phyloP scores from a whole-genome alignment of 768 basidiomycete genomes.

The Suillus variegatus region DNA sequence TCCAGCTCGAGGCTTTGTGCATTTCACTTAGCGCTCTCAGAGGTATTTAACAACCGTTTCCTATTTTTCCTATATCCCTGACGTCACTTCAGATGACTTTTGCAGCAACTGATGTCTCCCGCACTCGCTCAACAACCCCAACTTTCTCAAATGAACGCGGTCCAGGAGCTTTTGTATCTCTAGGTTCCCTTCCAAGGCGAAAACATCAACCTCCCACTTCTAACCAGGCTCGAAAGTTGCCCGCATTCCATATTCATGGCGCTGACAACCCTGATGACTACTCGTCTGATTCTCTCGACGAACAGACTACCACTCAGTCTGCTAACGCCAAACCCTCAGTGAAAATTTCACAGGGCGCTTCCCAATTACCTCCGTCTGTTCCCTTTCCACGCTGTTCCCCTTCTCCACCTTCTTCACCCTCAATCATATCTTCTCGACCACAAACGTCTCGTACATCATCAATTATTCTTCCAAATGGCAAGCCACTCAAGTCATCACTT shows the following conservation, averaged over 20 bases:
- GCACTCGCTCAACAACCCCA: slow-evolving; percentile 3
- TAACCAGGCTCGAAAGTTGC: slow-evolving; percentile 16
- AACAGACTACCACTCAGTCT: slow-evolving; percentile 9
- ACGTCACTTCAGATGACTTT: slow-evolving; percentile 20
- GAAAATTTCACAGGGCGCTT: slow-evolving; percentile 17
- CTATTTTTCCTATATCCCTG: neutral
- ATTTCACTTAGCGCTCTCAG: neutral
- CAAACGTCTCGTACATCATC: slow-evolving; percentile 36
- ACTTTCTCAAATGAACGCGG: slow-evolving; percentile 43
- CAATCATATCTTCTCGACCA: slow-evolving; percentile 11
- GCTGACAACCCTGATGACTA: slow-evolving; percentile 29
- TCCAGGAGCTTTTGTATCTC: slow-evolving; percentile 49
- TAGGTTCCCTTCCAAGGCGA: slow-evolving; percentile 48
- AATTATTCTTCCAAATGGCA: slow-evolving; percentile 70
- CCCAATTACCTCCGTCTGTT: slow-evolving; percentile 22
- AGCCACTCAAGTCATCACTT: slow-evolving; percentile 84
- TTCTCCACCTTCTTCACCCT: slow-evolving; percentile 14
- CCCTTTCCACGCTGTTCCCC: slow-evolving; percentile 44
- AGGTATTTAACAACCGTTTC: neutral
- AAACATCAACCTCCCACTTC: slow-evolving; percentile 14
- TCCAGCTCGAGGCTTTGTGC: neutral
- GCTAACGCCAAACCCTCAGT: slow-evolving; percentile 7
- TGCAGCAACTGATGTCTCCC: slow-evolving; percentile 12
- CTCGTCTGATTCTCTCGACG: slow-evolving; percentile 16
- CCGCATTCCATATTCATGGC: slow-evolving; percentile 21